These are phyloP conservation scores for Amanita thiersii DNA, from an alignment of 768 basidiomycete genomes.

Conservation along the genomic window DNA sequence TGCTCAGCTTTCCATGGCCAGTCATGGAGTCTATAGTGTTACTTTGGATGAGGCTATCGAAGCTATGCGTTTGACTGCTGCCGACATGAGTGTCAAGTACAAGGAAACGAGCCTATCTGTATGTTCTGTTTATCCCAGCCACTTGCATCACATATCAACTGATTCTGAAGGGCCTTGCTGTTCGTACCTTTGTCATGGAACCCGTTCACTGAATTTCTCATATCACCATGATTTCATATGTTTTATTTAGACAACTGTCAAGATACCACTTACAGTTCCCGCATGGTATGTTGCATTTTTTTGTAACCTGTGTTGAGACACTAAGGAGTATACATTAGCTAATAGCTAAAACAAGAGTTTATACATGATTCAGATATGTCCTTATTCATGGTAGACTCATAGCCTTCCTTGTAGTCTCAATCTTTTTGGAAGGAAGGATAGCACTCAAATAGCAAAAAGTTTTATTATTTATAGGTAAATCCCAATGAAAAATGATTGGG, in stretches of 20 bases:
- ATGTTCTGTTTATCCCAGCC: conserved; percentile 18
- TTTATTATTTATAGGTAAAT: too few relatives aligned
- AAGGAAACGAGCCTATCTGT: conserved; percentile 94
- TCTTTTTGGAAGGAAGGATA: too few relatives aligned
- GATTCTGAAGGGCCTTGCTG: conserved; percentile 31
- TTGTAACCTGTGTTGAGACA: too few relatives aligned
- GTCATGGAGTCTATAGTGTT: conserved; percentile 79
- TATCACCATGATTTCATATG: too few relatives aligned
- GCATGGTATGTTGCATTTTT: conserved; percentile 43
- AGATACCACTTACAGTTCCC: conserved; percentile 79
- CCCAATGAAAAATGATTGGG: too few relatives aligned
- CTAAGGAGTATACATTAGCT: too few relatives aligned
- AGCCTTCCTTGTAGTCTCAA: too few relatives aligned
- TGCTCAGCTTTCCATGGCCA: conserved; percentile 91
- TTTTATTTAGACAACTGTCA: conserved; percentile 62
- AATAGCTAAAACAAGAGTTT: too few relatives aligned
- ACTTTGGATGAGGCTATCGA: conserved; percentile 93
- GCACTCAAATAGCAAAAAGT: too few relatives aligned
- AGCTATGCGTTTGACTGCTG: conserved; percentile 87
- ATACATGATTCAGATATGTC: too few relatives aligned
- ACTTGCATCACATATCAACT: conserved; percentile 5
- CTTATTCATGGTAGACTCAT: too few relatives aligned
- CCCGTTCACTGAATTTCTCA: conserved; percentile 7
- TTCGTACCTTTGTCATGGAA: conserved; percentile 13
- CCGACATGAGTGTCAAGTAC: conserved; percentile 93